Evolutionary conservation across 257 asterid species (phyloP).

Genomic region (Linderniella brevidens): DNA sequence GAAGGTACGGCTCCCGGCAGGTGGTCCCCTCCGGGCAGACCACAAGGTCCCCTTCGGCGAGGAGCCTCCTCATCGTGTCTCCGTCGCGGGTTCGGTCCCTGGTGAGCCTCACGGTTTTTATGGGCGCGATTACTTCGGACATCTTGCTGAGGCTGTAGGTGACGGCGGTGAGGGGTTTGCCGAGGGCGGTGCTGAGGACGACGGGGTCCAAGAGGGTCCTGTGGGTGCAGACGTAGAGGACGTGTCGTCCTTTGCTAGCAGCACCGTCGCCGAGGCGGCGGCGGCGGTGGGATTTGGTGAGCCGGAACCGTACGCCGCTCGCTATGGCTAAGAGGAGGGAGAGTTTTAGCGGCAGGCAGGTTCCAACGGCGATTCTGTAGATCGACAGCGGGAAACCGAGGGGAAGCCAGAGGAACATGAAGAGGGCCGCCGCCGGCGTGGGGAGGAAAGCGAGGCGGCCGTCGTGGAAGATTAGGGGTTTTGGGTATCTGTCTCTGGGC

Average conservation of each 20-base stretch:
- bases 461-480: slow-evolving; percentile 78
- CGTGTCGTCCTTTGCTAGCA: slow-evolving; percentile 25
- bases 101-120: slow-evolving; percentile 44
- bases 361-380: slow-evolving; percentile 39
- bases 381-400: slow-evolving; percentile 38
- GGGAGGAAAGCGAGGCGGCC: slow-evolving; percentile 80
- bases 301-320: slow-evolving; percentile 28
- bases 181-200: slow-evolving; percentile 37
- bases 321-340: slow-evolving; percentile 24
- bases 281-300: slow-evolving; percentile 15
- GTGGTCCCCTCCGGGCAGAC: slow-evolving; percentile 98
- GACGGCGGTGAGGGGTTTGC: slow-evolving; percentile 55
- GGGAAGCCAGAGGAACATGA: slow-evolving; percentile 81
- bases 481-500: slow-evolving; percentile 58
- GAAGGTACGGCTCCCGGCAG: slow-evolving; percentile 74
- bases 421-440: slow-evolving; percentile 49
- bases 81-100: slow-evolving; percentile 47
- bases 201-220: slow-evolving; percentile 77
- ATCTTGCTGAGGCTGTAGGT: slow-evolving; percentile 79
- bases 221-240: slow-evolving; percentile 74
- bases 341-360: slow-evolving; percentile 32
- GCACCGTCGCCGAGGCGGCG: too few relatives aligned
- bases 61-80: slow-evolving; percentile 31
- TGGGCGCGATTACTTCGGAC: slow-evolving; percentile 74
- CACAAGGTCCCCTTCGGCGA: slow-evolving; percentile 59